These are phyloP conservation scores for Tuber indicum DNA, from an alignment of 495 filamentous ascomycete genomes.

Conservation along the genomic window DNA sequence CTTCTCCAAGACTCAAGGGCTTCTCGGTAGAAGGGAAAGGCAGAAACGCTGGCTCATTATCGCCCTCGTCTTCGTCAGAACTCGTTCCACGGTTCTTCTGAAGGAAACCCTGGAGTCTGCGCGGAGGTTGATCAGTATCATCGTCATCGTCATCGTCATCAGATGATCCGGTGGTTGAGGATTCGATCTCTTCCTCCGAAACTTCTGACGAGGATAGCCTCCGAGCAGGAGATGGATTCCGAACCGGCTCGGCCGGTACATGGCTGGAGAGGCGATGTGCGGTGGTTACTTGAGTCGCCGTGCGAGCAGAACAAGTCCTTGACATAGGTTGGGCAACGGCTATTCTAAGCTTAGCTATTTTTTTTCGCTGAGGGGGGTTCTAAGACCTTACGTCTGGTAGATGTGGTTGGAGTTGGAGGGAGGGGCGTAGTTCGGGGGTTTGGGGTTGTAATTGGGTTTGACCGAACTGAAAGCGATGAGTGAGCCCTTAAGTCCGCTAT, in stretches of 20 bases:
- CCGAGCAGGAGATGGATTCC: conserved; percentile 29
- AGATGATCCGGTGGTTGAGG: conserved; percentile 47
- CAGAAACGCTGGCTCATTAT: conserved; percentile 64
- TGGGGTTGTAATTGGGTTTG: conserved; percentile 43
- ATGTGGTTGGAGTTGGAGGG: conserved; percentile 19
- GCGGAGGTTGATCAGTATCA: conserved; percentile 39
- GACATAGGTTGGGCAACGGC: conserved; percentile 38
- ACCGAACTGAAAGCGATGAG: conserved; percentile 57
- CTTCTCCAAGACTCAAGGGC: conserved; percentile 5
- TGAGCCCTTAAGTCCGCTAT: conserved; percentile 49
- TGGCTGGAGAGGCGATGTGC: conserved; percentile 26
- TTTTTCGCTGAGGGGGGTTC: background rate
- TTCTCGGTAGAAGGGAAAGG: conserved; percentile 50
- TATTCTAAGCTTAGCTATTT: conserved; percentile 16
- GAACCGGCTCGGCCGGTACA: conserved; percentile 39
- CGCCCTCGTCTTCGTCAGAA: conserved; percentile 56
- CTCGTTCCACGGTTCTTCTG: conserved; percentile 42
- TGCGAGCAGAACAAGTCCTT: conserved; percentile 33
- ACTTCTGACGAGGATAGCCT: conserved; percentile 23
- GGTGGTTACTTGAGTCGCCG: conserved; percentile 8
- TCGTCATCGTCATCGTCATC: conserved; percentile 32
- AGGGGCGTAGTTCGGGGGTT: conserved; percentile 22
- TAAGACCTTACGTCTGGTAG: conserved; percentile 22
- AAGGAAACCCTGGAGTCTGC: conserved; percentile 36
- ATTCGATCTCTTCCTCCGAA: conserved; percentile 39